Percentiles rank a stretch among this genome's conserved stretches.
These are phyloP conservation scores for Leptographium wingfieldii DNA, from an alignment of 2,329 filamentous ascomycete species.

Conservation along the genomic window DNA sequence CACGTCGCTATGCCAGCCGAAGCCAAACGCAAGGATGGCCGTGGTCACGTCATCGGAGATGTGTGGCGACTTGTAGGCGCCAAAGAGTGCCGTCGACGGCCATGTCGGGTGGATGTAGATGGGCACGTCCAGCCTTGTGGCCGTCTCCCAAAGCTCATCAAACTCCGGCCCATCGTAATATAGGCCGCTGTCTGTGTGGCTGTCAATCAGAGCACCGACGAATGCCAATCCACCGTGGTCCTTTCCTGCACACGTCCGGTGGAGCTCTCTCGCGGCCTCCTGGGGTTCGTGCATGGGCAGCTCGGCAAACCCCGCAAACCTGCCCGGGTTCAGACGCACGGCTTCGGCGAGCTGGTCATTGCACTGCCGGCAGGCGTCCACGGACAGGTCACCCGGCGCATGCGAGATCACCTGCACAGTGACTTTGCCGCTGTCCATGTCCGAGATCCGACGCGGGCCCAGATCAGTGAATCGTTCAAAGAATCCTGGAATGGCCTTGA, in stretches of 20 bases:
- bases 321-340: slow-evolving; percentile 1
- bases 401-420: background rate
- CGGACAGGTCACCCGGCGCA: background rate
- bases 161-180: slow-evolving; percentile 30
- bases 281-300: slow-evolving; percentile 19
- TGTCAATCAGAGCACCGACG: slow-evolving; percentile 34
- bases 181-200: slow-evolving; percentile 19
- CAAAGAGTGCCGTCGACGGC: slow-evolving; percentile 17
- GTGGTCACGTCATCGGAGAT: slow-evolving; percentile 15
- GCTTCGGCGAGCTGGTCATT: slow-evolving; percentile 4
- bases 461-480: background rate
- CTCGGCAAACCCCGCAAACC: slow-evolving; percentile 17
- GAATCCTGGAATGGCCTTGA: background rate
- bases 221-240: slow-evolving; percentile 25
- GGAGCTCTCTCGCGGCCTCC: slow-evolving; percentile 28
- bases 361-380: background rate
- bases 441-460: background rate
- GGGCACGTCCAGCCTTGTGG: slow-evolving; percentile 27
- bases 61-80: slow-evolving; percentile 17
- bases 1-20: slow-evolving; percentile 38
- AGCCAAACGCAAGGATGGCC: slow-evolving; percentile 27
- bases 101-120: slow-evolving; percentile 29
- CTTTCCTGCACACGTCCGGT: slow-evolving; percentile 22
- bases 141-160: slow-evolving; percentile 27
- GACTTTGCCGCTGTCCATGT: background rate